Percentiles rank a stretch among this genome's conserved stretches.
Evolutionary conservation across 2,329 filamentous ascomycete genomes (phyloP).

Genomic region (Ceratocystis albifundus): DNA sequence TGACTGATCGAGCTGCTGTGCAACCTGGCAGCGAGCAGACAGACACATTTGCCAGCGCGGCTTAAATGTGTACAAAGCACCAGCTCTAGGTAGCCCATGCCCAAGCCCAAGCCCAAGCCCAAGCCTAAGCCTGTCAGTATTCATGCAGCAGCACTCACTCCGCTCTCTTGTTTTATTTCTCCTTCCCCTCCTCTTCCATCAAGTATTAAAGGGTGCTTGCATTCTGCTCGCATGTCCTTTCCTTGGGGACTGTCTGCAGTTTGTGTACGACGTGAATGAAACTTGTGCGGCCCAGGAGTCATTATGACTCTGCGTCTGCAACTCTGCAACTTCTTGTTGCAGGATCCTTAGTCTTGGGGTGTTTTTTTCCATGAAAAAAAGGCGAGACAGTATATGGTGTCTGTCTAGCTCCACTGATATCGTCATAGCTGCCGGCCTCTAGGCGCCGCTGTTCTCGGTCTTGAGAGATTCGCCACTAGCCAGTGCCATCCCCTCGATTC

Average conservation of each 20-base stretch:
- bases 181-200: neutral
- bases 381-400: too few relatives aligned
- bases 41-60: neutral
- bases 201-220: neutral
- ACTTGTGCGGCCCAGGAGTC: neutral
- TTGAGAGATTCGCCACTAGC: too few relatives aligned
- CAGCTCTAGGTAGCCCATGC: neutral
- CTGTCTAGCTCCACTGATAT: too few relatives aligned
- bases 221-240: neutral
- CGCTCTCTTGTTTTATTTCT: neutral
- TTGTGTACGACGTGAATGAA: neutral
- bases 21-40: neutral
- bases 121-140: too few relatives aligned
- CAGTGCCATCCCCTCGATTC: too few relatives aligned
- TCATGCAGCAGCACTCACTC: too few relatives aligned
- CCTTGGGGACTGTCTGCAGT: neutral
- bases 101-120: too few relatives aligned
- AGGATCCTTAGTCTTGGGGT: too few relatives aligned
- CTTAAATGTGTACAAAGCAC: conserved; percentile 29
- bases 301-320: neutral
- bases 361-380: too few relatives aligned
- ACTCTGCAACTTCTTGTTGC: neutral
- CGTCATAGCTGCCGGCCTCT: too few relatives aligned
- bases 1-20: conserved; percentile 4
- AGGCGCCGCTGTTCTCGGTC: too few relatives aligned